Conservation (phyloP, 306 rosid genomes). For the Vigna angularis region DNA sequence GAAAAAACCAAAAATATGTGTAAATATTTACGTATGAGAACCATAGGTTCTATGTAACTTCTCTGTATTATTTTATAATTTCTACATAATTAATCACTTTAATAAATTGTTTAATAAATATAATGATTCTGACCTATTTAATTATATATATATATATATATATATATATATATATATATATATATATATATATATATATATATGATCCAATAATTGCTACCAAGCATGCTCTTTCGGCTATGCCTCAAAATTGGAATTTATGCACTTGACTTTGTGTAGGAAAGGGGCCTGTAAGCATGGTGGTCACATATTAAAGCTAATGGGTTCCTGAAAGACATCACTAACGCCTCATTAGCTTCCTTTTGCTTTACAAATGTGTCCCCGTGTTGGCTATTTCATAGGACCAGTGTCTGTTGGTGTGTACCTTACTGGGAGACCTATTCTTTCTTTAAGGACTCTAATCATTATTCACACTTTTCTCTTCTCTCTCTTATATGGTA, state of each 20-base stretch:
- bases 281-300: neutral
- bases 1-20: no score
- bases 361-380: neutral
- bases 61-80: no score
- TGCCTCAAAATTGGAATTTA: neutral
- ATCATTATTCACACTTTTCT: slow-evolving; percentile 14
- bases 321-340: neutral
- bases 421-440: neutral
- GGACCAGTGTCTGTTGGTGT: neutral
- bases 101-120: no score
- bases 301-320: slow-evolving; percentile 8
- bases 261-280: slow-evolving; percentile 15
- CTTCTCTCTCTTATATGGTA: neutral
- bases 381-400: neutral
- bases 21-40: no score
- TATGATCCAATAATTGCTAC: no score
- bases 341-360: neutral
- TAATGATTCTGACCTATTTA: no score
- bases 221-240: neutral
- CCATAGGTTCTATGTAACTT: no score
- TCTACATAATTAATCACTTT: no score
- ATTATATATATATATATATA: no score
- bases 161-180: no score
- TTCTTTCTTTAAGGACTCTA: neutral
- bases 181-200: no score